Evolutionary conservation across 257 asterid genomes (phyloP).

Genomic region (Craterostigma plantagineum): DNA sequence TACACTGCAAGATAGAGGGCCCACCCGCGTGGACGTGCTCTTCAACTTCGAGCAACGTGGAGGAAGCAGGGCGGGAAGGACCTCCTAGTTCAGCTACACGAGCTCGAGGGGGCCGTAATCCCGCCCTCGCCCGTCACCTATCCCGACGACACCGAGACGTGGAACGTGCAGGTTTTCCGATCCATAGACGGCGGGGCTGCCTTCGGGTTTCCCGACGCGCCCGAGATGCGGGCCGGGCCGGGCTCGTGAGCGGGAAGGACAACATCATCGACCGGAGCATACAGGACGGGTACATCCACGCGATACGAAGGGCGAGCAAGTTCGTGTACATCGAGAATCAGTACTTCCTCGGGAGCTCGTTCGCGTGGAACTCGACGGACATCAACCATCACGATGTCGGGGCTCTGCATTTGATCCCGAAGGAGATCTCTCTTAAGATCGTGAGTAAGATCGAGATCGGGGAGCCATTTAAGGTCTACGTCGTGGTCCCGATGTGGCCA

Average conservation of each 20-base stretch:
- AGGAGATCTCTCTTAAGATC: constrained; percentile 47
- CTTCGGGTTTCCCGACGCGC: constrained; percentile 48
- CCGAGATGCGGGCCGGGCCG: constrained; percentile 46
- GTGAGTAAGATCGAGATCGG: constrained; percentile 46
- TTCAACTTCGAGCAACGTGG: constrained; percentile 62
- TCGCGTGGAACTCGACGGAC: constrained; percentile 38
- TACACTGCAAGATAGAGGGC: constrained; percentile 45
- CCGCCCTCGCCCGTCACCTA: constrained; percentile 38
- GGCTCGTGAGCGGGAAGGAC: constrained; percentile 56
- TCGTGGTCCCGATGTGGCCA: constrained; percentile 76
- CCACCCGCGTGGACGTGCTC: constrained; percentile 56
- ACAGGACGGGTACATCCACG: constrained; percentile 58
- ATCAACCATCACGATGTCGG: constrained; percentile 32
- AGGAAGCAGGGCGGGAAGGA: constrained; percentile 34
- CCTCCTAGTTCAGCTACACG: constrained; percentile 25
- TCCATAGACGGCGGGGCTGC: constrained; percentile 82
- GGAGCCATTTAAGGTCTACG: constrained; percentile 36
- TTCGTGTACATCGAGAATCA: constrained; percentile 63
- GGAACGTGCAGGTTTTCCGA: constrained; percentile 61
- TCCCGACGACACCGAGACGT: constrained; percentile 45
- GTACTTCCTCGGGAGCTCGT: constrained; percentile 59
- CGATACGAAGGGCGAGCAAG: constrained; percentile 45
- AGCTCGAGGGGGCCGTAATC: constrained; percentile 19
- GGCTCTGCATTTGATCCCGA: constrained; percentile 45
- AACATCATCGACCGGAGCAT: constrained; percentile 55